Conservation (phyloP, 192 early-diverging fungal genomes). For the Chytriomyces sp. region DNA sequence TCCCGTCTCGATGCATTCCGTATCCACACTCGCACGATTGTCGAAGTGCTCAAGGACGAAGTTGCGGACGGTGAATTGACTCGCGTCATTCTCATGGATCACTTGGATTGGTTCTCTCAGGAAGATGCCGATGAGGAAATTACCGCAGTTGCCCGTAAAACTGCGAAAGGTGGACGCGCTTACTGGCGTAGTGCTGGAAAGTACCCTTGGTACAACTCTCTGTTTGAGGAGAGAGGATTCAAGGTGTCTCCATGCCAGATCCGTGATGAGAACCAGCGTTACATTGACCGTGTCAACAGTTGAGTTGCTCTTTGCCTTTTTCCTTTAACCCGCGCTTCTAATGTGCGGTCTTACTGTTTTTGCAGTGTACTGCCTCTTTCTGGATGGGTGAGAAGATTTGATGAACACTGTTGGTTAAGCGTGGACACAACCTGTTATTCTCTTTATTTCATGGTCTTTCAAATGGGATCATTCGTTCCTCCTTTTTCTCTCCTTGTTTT, state of each 20-base stretch:
- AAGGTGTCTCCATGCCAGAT: constrained; percentile 68
- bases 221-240: constrained; percentile 77
- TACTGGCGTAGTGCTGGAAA: constrained; percentile 83
- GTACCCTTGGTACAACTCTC: constrained; percentile 78
- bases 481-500: background rate
- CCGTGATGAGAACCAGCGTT: constrained; percentile 66
- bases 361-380: constrained; percentile 34
- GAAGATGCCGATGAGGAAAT: constrained; percentile 77
- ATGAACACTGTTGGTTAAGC: background rate
- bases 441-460: background rate
- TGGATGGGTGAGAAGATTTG: constrained; percentile 32
- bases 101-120: constrained; percentile 82
- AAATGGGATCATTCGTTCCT: background rate
- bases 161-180: constrained; percentile 69
- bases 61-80: constrained; percentile 71
- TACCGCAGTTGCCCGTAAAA: constrained; percentile 62
- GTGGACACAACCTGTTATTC: background rate
- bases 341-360: constrained; percentile 17
- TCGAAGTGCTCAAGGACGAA: constrained; percentile 61
- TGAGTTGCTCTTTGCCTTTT: too few relatives aligned
- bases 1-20: constrained; percentile 66
- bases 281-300: constrained; percentile 86
- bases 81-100: constrained; percentile 84
- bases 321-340: constrained; percentile 43
- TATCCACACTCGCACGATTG: constrained; percentile 83